Evolutionary conservation across 805 yeast genomes (phyloP).

Genomic region (Myxozyma geophila): DNA sequence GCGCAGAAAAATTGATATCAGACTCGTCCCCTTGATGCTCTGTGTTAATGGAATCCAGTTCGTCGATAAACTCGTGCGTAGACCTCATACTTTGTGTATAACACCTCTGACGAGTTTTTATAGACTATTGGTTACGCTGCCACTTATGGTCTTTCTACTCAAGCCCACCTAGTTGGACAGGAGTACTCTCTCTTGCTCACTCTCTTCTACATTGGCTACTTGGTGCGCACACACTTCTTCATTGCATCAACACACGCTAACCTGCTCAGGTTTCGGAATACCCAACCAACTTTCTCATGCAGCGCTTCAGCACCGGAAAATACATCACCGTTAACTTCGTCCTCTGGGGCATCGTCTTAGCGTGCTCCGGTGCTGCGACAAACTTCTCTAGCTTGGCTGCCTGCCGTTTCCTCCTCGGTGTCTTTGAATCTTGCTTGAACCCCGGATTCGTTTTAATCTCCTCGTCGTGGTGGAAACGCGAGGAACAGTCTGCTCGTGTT

Average conservation of each 20-base stretch:
- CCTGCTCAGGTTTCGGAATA: too few species aligned
- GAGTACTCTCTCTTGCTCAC: slow-evolving; percentile 30
- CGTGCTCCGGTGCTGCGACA: slow-evolving; percentile 22
- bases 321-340: slow-evolving; percentile 41
- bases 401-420: slow-evolving; percentile 55
- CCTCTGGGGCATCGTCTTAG: slow-evolving; percentile 56
- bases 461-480: slow-evolving; percentile 60
- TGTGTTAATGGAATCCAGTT: not conserved
- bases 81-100: not conserved
- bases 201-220: slow-evolving; percentile 53
- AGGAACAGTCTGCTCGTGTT: slow-evolving; percentile 55
- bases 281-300: slow-evolving; percentile 50
- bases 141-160: not conserved
- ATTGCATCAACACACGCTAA: too few species aligned
- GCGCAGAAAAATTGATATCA: not conserved
- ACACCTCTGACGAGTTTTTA: not conserved
- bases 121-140: not conserved
- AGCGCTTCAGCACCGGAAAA: slow-evolving; percentile 48
- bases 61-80: not conserved
- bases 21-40: not conserved
- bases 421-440: slow-evolving; percentile 57
- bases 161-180: not conserved
- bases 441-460: slow-evolving; percentile 60
- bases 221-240: too few species aligned
- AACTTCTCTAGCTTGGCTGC: slow-evolving; percentile 53